These are phyloP conservation scores for Neoboletus subvelutipes DNA, from an alignment of 768 basidiomycete genomes.

Conservation along the genomic window DNA sequence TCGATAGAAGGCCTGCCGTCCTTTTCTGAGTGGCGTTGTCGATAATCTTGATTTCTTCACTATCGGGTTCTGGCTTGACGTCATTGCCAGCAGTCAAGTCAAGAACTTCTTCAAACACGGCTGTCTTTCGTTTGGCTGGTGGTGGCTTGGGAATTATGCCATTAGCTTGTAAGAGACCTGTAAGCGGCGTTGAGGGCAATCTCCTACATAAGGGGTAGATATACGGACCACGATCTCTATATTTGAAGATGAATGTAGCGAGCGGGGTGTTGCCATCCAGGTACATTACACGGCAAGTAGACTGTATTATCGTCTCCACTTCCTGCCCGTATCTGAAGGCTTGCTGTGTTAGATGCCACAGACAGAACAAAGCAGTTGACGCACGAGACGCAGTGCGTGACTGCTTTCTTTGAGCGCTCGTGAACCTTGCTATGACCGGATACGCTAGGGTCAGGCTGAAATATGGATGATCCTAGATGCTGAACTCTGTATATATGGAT, in stretches of 20 bases:
- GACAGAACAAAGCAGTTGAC: conserved; percentile 2
- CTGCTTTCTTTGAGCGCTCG: conserved; percentile 33
- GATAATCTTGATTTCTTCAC: conserved; percentile 9
- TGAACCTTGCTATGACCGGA: conserved; percentile 23
- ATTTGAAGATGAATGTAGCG: conserved; percentile 31
- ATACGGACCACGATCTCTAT: conserved; percentile 29
- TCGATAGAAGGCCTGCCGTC: neutral
- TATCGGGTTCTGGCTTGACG: conserved; percentile 11
- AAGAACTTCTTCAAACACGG: conserved; percentile 13
- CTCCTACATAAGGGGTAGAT: neutral
- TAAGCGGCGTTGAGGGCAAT: neutral
- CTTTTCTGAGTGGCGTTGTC: conserved; percentile 1
- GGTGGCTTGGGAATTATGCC: conserved; percentile 24
- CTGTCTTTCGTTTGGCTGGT: neutral
- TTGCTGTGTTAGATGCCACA: neutral
- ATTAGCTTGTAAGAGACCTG: conserved; percentile 30
- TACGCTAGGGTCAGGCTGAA: neutral
- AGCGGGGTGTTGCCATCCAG: conserved; percentile 21
- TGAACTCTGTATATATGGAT: conserved; percentile 11
- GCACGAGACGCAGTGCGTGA: conserved; percentile 30
- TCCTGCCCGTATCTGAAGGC: conserved; percentile 26
- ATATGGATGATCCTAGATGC: accelerated
- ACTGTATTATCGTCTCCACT: neutral
- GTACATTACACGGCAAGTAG: neutral
- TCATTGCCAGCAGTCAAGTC: conserved; percentile 19